A percentile compares a stretch with the other conserved stretches of the same genome.
phyloP scores from a whole-genome alignment of 2,329 filamentous ascomycete genomes.

The Chrysoporthe puriensis region DNA sequence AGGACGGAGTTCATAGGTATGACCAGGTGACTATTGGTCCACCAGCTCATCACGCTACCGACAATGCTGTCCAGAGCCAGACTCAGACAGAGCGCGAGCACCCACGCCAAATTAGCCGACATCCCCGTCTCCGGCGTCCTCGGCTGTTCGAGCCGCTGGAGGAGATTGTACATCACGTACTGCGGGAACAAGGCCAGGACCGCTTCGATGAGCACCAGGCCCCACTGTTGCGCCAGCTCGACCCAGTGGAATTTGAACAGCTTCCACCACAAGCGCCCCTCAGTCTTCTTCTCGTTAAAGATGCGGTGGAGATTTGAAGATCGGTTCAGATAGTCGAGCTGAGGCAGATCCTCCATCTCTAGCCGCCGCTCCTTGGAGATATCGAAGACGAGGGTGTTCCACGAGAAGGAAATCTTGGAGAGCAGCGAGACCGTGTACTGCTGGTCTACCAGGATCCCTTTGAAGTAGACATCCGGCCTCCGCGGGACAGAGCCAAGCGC shows the following conservation, averaged over 20 bases:
- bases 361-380: conserved; percentile 37
- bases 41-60: conserved; percentile 39
- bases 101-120: conserved; percentile 39
- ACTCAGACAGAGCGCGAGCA: conserved; percentile 36
- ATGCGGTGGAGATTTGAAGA: conserved; percentile 34
- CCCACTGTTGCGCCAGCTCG: conserved; percentile 39
- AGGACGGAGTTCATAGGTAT: conserved; percentile 38
- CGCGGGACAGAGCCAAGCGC: conserved; percentile 39
- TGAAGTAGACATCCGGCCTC: conserved; percentile 40
- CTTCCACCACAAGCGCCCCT: conserved; percentile 39
- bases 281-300: conserved; percentile 30
- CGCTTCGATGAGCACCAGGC: conserved; percentile 37
- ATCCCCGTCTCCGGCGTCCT: conserved; percentile 26
- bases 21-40: conserved; percentile 39
- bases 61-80: conserved; percentile 39
- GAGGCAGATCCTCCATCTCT: conserved; percentile 39
- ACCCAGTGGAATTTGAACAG: conserved; percentile 36
- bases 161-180: conserved; percentile 41
- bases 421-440: conserved; percentile 40
- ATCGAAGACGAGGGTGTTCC: conserved; percentile 39
- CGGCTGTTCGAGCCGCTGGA: conserved; percentile 38
- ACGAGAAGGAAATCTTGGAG: conserved; percentile 36
- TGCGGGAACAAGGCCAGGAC: conserved; percentile 40
- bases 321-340: conserved; percentile 37
- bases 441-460: conserved; percentile 39